Conservation (phyloP, 2,329 filamentous ascomycete species). For the Curvularia verruculosa region DNA sequence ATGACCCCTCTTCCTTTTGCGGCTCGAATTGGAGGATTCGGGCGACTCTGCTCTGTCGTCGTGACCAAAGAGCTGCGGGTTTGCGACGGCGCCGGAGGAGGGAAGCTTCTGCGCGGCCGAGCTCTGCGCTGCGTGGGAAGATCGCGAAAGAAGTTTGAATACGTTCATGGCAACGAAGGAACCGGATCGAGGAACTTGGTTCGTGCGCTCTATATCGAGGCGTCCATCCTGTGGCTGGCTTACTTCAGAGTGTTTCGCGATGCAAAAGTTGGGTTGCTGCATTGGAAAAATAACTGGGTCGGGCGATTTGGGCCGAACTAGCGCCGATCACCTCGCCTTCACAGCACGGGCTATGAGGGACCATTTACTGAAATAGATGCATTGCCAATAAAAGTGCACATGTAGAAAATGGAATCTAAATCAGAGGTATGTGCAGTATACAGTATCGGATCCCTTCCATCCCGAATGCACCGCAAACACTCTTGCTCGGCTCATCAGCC, state of each 20-base stretch:
- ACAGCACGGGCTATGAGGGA: conserved; percentile 4
- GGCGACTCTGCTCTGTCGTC: conserved; percentile 49
- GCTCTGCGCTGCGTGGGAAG: conserved; percentile 62
- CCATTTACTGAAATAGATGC: conserved; percentile 19
- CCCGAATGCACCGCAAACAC: conserved; percentile 30
- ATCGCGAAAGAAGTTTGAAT: conserved; percentile 73
- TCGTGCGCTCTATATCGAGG: not conserved
- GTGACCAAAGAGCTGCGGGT: conserved; percentile 70
- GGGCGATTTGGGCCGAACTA: conserved; percentile 25
- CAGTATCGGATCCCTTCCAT: conserved; percentile 34
- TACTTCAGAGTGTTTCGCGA: conserved; percentile 1
- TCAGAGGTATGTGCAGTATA: conserved; percentile 50
- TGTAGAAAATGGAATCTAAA: conserved; percentile 45
- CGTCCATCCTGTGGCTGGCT: conserved; percentile 1
- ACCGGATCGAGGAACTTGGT: not conserved
- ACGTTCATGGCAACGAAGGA: conserved; percentile 65
- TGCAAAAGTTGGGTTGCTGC: conserved; percentile 28
- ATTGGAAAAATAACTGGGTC: conserved; percentile 29
- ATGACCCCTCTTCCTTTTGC: conserved; percentile 53
- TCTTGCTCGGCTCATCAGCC: conserved; percentile 21
- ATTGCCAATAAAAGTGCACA: conserved; percentile 43
- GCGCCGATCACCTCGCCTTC: conserved; percentile 20
- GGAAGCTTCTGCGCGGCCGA: conserved; percentile 59
- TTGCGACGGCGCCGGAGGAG: conserved; percentile 67
- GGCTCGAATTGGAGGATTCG: conserved; percentile 28